Conservation (phyloP, 805 yeast species). For the Wickerhamomyces queroliae region DNA sequence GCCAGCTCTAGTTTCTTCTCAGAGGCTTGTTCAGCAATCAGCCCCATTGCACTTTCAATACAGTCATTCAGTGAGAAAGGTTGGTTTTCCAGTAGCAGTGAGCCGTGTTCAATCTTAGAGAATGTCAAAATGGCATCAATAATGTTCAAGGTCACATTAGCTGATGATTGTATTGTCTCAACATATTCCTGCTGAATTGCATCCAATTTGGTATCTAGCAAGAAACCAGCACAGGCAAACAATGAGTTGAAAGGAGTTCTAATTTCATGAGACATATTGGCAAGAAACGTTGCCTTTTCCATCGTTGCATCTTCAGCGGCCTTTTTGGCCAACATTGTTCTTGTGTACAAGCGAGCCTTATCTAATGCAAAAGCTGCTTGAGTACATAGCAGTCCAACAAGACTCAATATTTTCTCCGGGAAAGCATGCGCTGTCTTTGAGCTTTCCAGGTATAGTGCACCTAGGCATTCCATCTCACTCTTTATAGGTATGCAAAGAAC, state of each 20-base stretch:
- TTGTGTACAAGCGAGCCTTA: constrained; percentile 39
- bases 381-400: constrained; percentile 37
- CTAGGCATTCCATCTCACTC: constrained; percentile 34
- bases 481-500: constrained; percentile 42
- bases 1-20: constrained; percentile 74
- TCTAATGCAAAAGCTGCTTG: constrained; percentile 49
- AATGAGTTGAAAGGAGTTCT: constrained; percentile 90
- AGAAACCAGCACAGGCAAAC: constrained; percentile 85
- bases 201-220: constrained; percentile 78
- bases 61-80: constrained; percentile 80
- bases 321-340: constrained; percentile 65
- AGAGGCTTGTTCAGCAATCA: constrained; percentile 81
- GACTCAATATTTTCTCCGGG: constrained; percentile 30
- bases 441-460: constrained; percentile 40
- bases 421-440: constrained; percentile 22
- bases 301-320: constrained; percentile 87
- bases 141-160: constrained; percentile 78
- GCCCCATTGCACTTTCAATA: constrained; percentile 80
- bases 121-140: constrained; percentile 86
- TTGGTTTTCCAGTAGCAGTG: constrained; percentile 81
- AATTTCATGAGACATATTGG: constrained; percentile 83
- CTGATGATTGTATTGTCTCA: constrained; percentile 78
- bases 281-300: constrained; percentile 81
- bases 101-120: constrained; percentile 85
- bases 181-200: constrained; percentile 87